phyloP scores from a whole-genome alignment of 2,329 filamentous ascomycete species.

The Tolypocladium pustulatum region DNA sequence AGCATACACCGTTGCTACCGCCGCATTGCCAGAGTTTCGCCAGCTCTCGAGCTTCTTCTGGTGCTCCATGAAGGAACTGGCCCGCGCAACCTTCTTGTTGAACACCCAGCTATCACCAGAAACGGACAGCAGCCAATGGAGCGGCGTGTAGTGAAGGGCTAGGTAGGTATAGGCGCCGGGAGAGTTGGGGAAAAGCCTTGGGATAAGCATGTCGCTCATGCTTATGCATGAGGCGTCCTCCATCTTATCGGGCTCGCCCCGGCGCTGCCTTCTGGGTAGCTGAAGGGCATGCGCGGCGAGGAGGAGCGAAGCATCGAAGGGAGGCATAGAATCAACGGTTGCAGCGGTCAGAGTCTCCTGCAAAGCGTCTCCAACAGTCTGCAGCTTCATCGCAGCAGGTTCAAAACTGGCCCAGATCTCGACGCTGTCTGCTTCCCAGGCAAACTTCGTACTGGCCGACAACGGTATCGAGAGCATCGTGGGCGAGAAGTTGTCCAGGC shows the following conservation, averaged over 20 bases:
- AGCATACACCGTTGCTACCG: constrained; percentile 37
- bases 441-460: constrained; percentile 27
- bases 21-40: constrained; percentile 33
- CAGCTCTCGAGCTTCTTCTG: constrained; percentile 35
- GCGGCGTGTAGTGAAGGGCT: constrained; percentile 47
- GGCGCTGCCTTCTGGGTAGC: constrained; percentile 22
- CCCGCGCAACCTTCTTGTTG: constrained; percentile 37
- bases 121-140: constrained; percentile 46
- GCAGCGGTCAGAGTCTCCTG: constrained; percentile 24
- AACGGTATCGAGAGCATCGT: constrained; percentile 33
- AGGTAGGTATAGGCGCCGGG: constrained; percentile 42
- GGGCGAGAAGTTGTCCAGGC: constrained; percentile 24
- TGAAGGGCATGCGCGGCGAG: constrained; percentile 27
- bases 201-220: constrained; percentile 17
- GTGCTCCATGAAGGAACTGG: constrained; percentile 33
- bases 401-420: constrained; percentile 34
- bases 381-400: constrained; percentile 12
- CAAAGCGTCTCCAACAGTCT: constrained; percentile 16
- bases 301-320: constrained; percentile 29
- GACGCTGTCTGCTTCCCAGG: constrained; percentile 38
- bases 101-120: constrained; percentile 50
- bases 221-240: constrained; percentile 13
- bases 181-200: constrained; percentile 31
- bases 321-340: constrained; percentile 20
- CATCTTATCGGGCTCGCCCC: constrained; percentile 14